A percentile compares a stretch with the other conserved stretches of the same genome.
Evolutionary conservation across 2,329 filamentous ascomycete species (phyloP).

Genomic region (Xylaria sp.): DNA sequence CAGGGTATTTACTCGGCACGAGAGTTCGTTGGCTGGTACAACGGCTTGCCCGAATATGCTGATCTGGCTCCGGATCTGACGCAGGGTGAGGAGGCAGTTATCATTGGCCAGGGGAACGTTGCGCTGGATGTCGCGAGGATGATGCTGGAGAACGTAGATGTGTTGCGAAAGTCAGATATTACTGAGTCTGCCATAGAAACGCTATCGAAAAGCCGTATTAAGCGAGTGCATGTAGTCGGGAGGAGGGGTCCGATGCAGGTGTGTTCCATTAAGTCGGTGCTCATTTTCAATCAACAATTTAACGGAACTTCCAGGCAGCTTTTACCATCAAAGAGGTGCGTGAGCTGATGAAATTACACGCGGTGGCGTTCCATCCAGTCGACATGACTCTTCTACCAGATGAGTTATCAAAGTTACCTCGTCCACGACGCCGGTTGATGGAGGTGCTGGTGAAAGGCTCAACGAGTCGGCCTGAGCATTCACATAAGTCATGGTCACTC

Average conservation of each 20-base stretch:
- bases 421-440: constrained; percentile 79
- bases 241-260: constrained; percentile 89
- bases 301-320: constrained; percentile 69
- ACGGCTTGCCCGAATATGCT: constrained; percentile 86
- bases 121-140: constrained; percentile 93
- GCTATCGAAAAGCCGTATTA: constrained; percentile 77
- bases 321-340: constrained; percentile 96
- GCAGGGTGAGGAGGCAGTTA: constrained; percentile 80
- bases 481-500: constrained; percentile 80
- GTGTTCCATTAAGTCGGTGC: constrained; percentile 40
- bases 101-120: constrained; percentile 96
- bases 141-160: constrained; percentile 78
- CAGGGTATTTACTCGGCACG: constrained; percentile 86
- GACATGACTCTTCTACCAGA: constrained; percentile 73
- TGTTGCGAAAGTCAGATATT: constrained; percentile 85
- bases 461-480: constrained; percentile 56
- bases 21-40: constrained; percentile 98
- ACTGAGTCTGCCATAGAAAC: constrained; percentile 82
- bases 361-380: constrained; percentile 77
- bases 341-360: constrained; percentile 82
- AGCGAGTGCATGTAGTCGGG: constrained; percentile 86
- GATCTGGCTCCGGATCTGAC: constrained; percentile 77
- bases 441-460: constrained; percentile 85
- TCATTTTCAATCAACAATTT: neutral
- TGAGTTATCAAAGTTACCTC: constrained; percentile 74